Percentiles rank a stretch among this genome's conserved stretches.
These are phyloP conservation scores for Ophiocytium majus DNA, from an alignment of 352 stramenopile species.

Conservation along the genomic window DNA sequence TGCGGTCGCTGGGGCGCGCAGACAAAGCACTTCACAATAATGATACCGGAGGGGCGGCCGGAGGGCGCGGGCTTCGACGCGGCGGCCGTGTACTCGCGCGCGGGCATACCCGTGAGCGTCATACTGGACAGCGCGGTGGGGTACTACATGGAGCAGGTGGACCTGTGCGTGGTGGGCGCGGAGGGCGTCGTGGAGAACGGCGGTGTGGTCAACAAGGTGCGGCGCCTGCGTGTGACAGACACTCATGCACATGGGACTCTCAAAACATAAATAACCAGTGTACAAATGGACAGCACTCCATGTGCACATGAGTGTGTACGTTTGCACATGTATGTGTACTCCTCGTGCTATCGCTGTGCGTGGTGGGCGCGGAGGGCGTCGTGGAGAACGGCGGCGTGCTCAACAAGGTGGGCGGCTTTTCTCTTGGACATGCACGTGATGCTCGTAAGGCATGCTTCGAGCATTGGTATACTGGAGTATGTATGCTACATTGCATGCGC, in stretches of 20 bases:
- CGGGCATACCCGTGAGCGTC: slow-evolving; percentile 87
- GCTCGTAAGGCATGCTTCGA: too few relatives aligned
- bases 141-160: slow-evolving; percentile 90
- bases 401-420: slow-evolving; percentile 76
- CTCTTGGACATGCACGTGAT: too few relatives aligned
- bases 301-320: too few relatives aligned
- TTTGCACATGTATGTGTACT: too few relatives aligned
- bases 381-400: slow-evolving; percentile 95
- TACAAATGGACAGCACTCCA: too few relatives aligned
- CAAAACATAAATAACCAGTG: too few relatives aligned
- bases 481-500: not conserved
- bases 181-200: slow-evolving; percentile 96
- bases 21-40: slow-evolving; percentile 79
- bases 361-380: slow-evolving; percentile 89
- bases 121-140: slow-evolving; percentile 90
- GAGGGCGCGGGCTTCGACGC: slow-evolving; percentile 80
- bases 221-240: not conserved
- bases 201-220: slow-evolving; percentile 92
- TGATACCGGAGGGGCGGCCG: slow-evolving; percentile 85
- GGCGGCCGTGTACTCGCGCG: slow-evolving; percentile 73
- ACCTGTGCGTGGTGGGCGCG: slow-evolving; percentile 91
- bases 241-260: too few relatives aligned
- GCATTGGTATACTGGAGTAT: not conserved
- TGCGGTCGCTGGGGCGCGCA: too few relatives aligned
- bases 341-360: too few relatives aligned